These are phyloP conservation scores for Globisporangium parvum DNA, from an alignment of 352 stramenopile genomes.

Conservation along the genomic window DNA sequence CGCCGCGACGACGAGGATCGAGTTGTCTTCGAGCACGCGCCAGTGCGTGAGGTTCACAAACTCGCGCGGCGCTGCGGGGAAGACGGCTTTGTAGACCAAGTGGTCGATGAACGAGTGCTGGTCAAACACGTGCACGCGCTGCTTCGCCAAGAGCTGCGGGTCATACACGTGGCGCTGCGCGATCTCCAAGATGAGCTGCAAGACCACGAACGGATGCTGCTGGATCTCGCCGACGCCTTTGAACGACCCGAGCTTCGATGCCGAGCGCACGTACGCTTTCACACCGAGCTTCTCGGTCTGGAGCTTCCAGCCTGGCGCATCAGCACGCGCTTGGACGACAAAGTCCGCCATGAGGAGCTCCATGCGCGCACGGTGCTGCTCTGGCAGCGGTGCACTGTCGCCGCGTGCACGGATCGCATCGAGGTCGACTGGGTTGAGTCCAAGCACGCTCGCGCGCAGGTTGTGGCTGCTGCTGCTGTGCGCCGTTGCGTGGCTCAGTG, in stretches of 20 bases:
- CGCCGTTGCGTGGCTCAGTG: neutral
- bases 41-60: conserved; percentile 73
- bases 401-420: conserved; percentile 8
- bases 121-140: conserved; percentile 52
- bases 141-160: conserved; percentile 41
- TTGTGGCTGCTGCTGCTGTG: conserved; percentile 1
- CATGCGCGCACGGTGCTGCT: conserved; percentile 32
- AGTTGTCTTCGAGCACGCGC: conserved; percentile 54
- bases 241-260: conserved; percentile 37
- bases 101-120: conserved; percentile 72
- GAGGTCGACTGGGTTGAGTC: conserved; percentile 10
- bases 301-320: conserved; percentile 55
- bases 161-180: conserved; percentile 42
- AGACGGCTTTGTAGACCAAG: conserved; percentile 61
- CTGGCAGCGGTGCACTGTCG: conserved; percentile 25
- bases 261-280: conserved; percentile 44
- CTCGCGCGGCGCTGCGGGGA: conserved; percentile 43
- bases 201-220: conserved; percentile 41
- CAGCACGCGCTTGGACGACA: conserved; percentile 37
- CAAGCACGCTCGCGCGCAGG: conserved; percentile 13
- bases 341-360: conserved; percentile 61
- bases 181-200: conserved; percentile 54
- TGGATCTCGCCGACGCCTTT: conserved; percentile 55
- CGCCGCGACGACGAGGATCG: conserved; percentile 46
- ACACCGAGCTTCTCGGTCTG: conserved; percentile 49